Evolutionary conservation across 352 stramenopile genomes (phyloP).

Genomic region (Aphanomyces stellatus): DNA sequence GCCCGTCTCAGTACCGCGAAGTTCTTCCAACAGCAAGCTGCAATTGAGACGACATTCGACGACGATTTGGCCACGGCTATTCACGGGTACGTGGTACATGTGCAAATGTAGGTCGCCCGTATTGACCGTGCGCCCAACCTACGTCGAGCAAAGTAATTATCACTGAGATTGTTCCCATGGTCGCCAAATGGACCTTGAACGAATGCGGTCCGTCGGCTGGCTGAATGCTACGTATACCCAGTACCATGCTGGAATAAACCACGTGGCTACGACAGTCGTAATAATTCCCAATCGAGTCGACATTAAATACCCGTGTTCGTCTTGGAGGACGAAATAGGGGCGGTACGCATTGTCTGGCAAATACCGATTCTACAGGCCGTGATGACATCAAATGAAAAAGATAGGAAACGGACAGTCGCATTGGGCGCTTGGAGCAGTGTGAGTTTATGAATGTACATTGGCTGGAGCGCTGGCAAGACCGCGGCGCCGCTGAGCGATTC

Average conservation of each 20-base stretch:
- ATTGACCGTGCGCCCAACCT: conserved; percentile 5
- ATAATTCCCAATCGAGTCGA: too few relatives aligned
- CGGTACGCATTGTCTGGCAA: conserved; percentile 33
- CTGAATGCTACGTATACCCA: conserved; percentile 61
- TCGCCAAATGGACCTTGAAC: conserved; percentile 39
- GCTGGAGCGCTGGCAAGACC: conserved; percentile 52
- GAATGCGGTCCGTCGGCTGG: conserved; percentile 42
- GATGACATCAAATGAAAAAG: neutral
- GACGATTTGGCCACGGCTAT: conserved; percentile 69
- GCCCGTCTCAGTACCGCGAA: conserved; percentile 24
- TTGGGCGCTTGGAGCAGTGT: conserved; percentile 35
- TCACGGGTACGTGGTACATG: conserved; percentile 86
- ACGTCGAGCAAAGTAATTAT: neutral
- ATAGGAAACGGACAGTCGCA: conserved; percentile 16
- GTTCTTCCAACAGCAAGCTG: conserved; percentile 56
- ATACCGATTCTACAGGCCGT: conserved; percentile 4
- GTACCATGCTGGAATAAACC: conserved; percentile 79
- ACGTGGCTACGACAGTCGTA: conserved; percentile 29
- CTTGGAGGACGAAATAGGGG: conserved; percentile 82
- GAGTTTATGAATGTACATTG: conserved; percentile 76
- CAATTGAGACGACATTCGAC: conserved; percentile 66
- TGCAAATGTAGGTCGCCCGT: conserved; percentile 58
- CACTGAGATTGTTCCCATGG: too few relatives aligned
- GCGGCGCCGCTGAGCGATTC: conserved; percentile 74
- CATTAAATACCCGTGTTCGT: conserved; percentile 53